phyloP scores from a whole-genome alignment of 805 yeast genomes.

The Kodamaea fukazawae region DNA sequence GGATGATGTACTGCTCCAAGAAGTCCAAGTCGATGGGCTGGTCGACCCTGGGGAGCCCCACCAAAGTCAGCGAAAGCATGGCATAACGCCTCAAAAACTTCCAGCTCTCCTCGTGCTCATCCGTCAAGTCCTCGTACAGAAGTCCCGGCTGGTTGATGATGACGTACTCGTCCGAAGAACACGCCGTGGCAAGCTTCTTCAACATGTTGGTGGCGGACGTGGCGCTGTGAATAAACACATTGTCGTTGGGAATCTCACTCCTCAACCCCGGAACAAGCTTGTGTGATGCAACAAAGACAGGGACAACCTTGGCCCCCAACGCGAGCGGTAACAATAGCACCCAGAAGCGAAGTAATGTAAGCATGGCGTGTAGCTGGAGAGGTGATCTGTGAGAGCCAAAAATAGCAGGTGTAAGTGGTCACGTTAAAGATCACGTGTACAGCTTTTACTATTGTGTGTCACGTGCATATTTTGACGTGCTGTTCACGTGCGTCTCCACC shows the following conservation, averaged over 20 bases:
- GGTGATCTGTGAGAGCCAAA: no score
- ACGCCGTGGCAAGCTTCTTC: conserved; percentile 35
- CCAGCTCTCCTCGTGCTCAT: conserved; percentile 38
- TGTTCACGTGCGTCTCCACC: neutral
- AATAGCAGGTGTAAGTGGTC: no score
- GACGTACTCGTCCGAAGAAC: conserved; percentile 39
- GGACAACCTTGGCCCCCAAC: conserved; percentile 19
- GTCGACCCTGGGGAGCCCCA: conserved; percentile 54
- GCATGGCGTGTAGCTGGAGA: neutral
- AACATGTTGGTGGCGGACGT: conserved; percentile 31
- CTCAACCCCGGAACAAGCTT: conserved; percentile 32
- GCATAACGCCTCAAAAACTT: conserved; percentile 50
- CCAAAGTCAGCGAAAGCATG: conserved; percentile 56
- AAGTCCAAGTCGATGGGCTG: conserved; percentile 41
- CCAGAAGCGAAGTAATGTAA: neutral
- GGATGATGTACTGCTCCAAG: conserved; percentile 40
- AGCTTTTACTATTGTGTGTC: neutral
- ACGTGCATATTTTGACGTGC: neutral
- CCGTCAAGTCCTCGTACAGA: conserved; percentile 25
- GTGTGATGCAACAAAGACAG: conserved; percentile 40
- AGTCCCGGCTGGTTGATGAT: conserved; percentile 42
- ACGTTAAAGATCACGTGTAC: no score
- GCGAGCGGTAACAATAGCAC: conserved; percentile 8
- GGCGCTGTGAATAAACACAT: conserved; percentile 20
- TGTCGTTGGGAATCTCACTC: conserved; percentile 19